These are phyloP conservation scores for Cryptosporidium ryanae DNA, from an alignment of 169 alveolate genomes.

Conservation along the genomic window DNA sequence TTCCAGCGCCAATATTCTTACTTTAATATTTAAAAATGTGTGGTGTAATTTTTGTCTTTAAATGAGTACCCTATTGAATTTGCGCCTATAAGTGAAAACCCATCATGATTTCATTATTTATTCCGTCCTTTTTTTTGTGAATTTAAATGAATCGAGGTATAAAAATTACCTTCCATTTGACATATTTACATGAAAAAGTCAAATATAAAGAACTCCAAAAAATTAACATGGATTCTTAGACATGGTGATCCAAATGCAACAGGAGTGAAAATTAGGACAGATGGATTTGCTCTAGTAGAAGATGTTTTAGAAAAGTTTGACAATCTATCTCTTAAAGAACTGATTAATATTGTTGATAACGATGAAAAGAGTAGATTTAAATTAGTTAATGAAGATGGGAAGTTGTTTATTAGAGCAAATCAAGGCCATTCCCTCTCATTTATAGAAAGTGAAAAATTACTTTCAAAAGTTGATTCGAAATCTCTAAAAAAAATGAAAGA, in stretches of 20 bases:
- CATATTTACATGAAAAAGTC: not conserved
- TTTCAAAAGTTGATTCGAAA: not conserved
- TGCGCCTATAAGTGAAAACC: too few relatives aligned
- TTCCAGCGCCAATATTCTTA: constrained; percentile 18
- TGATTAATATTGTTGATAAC: constrained; percentile 14
- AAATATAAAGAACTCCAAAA: constrained; percentile 17
- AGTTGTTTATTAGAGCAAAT: constrained; percentile 37
- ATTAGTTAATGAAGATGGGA: constrained; percentile 7
- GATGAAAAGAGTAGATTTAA: constrained; percentile 32
- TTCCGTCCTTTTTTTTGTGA: too few relatives aligned
- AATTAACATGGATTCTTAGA: constrained; percentile 61
- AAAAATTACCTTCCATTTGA: not conserved
- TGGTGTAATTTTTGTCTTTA: too few relatives aligned
- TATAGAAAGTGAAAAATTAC: constrained; percentile 28
- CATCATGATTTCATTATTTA: too few relatives aligned
- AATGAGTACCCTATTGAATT: too few relatives aligned
- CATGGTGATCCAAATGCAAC: constrained; percentile 68
- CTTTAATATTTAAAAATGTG: too few relatives aligned
- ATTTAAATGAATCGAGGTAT: not conserved
- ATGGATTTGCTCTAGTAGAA: constrained; percentile 44
- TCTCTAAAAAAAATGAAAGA: not conserved
- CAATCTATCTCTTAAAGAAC: not conserved
- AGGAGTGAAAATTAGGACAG: constrained; percentile 18
- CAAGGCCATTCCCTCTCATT: constrained; percentile 67
- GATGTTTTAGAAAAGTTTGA: constrained; percentile 1